These are phyloP conservation scores for Tulasnella sp. DNA, from an alignment of 768 basidiomycete genomes.

Conservation along the genomic window DNA sequence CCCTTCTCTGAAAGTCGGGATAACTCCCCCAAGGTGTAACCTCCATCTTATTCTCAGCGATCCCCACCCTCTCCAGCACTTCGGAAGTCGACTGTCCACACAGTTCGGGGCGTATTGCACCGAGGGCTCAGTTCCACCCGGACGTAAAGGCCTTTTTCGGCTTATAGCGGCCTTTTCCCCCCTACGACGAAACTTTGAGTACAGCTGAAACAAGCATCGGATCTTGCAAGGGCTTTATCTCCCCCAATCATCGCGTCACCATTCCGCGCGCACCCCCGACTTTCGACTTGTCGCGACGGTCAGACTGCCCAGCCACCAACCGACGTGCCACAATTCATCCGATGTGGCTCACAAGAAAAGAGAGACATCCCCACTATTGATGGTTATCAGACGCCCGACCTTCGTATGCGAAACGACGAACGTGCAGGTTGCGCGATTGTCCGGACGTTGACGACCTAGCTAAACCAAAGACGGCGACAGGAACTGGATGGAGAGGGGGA, in stretches of 20 bases:
- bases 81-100: neutral
- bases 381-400: neutral
- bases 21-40: neutral
- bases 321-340: neutral
- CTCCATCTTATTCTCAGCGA: neutral
- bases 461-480: neutral
- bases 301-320: neutral
- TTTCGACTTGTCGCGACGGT: neutral
- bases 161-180: neutral
- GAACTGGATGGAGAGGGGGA: neutral
- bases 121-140: neutral
- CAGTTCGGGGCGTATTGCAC: slow-evolving; percentile 1
- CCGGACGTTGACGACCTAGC: neutral
- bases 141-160: neutral
- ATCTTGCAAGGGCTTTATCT: neutral
- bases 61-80: slow-evolving; percentile 1
- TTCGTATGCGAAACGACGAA: neutral
- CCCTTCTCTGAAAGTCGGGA: neutral
- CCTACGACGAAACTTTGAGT: neutral
- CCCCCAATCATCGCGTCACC: neutral
- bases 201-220: neutral
- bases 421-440: neutral
- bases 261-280: neutral
- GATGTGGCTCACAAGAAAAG: neutral
- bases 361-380: slow-evolving; percentile 2